Evolutionary conservation across 805 yeast genomes (phyloP).

Genomic region (Isabelozyma heimii): DNA sequence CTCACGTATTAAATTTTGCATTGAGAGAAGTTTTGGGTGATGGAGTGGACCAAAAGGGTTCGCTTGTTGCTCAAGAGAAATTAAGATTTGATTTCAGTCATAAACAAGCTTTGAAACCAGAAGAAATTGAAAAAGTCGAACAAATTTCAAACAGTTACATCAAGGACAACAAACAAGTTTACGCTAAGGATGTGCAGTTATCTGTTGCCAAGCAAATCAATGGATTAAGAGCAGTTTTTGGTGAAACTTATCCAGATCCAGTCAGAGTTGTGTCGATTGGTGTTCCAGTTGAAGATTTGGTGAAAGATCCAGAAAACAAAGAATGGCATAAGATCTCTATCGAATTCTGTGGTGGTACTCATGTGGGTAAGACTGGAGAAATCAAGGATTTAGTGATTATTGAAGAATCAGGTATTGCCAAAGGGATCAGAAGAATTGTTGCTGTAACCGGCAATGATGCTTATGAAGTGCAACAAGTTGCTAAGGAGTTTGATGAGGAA

Average conservation of each 20-base stretch:
- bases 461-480: slow-evolving; percentile 82
- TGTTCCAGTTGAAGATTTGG: slow-evolving; percentile 76
- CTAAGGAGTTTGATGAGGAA: slow-evolving; percentile 63
- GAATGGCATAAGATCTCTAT: slow-evolving; percentile 80
- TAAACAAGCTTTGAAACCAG: slow-evolving; percentile 73
- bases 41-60: slow-evolving; percentile 92
- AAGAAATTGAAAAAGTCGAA: slow-evolving; percentile 77
- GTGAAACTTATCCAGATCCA: slow-evolving; percentile 98
- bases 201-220: slow-evolving; percentile 67
- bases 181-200: slow-evolving; percentile 78
- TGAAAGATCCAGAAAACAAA: slow-evolving; percentile 64
- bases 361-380: slow-evolving; percentile 87
- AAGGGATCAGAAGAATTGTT: slow-evolving; percentile 97
- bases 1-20: slow-evolving; percentile 90
- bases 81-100: slow-evolving; percentile 95
- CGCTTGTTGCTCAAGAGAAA: slow-evolving; percentile 92
- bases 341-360: slow-evolving; percentile 99
- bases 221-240: slow-evolving; percentile 96
- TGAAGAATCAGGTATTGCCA: slow-evolving; percentile 97
- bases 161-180: slow-evolving; percentile 68
- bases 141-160: slow-evolving; percentile 68
- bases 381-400: slow-evolving; percentile 85
- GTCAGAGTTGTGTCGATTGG: slow-evolving; percentile 98
- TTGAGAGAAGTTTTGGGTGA: slow-evolving; percentile 84
- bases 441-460: slow-evolving; percentile 95